Evolutionary conservation across 1,139 yeast genomes (phyloP).

Genomic region (Nakaseomyces delphensis): DNA sequence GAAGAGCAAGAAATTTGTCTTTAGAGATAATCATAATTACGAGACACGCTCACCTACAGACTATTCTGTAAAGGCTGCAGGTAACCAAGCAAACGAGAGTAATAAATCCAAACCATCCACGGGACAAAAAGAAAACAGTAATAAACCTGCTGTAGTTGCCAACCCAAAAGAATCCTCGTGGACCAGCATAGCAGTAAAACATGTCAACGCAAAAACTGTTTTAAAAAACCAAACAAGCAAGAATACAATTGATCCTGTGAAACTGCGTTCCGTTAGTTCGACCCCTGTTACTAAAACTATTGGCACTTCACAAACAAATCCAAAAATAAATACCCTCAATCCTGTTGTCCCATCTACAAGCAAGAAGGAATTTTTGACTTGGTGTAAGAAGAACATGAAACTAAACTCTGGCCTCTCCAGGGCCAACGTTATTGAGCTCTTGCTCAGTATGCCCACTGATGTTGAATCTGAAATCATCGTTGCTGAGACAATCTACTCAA

Average conservation of each 20-base stretch:
- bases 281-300: conserved; percentile 11
- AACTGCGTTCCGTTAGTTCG: conserved; percentile 20
- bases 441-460: conserved; percentile 68
- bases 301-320: conserved; percentile 26
- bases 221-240: conserved; percentile 10
- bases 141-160: not conserved
- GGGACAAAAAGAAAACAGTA: not conserved
- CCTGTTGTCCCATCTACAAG: conserved; percentile 8
- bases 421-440: conserved; percentile 70
- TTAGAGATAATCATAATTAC: not conserved
- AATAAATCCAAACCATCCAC: not conserved
- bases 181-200: conserved; percentile 26
- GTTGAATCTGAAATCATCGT: conserved; percentile 74
- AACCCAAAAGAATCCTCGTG: conserved; percentile 13
- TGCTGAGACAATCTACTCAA: conserved; percentile 84
- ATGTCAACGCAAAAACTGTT: conserved; percentile 4
- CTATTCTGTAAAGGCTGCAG: not conserved
- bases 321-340: conserved; percentile 11
- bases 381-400: conserved; percentile 75
- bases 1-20: not conserved
- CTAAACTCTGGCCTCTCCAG: conserved; percentile 66
- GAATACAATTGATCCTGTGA: conserved; percentile 17
- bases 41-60: conserved; percentile 2
- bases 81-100: not conserved
- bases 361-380: conserved; percentile 59